Conservation (phyloP, 2,329 filamentous ascomycete species). For the Rutstroemia sp. region DNA sequence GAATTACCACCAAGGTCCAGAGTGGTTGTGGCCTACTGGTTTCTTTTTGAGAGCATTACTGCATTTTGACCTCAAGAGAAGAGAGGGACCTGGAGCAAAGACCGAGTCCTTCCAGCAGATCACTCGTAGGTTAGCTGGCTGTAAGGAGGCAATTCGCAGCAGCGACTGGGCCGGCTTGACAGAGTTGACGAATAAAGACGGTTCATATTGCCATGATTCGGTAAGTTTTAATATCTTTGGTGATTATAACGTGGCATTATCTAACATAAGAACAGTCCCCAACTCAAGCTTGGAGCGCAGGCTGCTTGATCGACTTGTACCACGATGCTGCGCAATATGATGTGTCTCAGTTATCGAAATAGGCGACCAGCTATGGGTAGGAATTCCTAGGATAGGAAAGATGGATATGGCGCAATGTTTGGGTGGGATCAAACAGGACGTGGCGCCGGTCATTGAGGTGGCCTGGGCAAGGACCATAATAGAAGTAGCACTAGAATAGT, state of each 20-base stretch:
- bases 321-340: conserved; percentile 64
- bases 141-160: conserved; percentile 74
- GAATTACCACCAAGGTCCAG: conserved; percentile 97
- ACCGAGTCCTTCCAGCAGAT: conserved; percentile 94
- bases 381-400: neutral
- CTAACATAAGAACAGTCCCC: conserved; percentile 55
- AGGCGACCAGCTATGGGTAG: neutral
- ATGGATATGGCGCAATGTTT: neutral
- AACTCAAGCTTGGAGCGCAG: conserved; percentile 93
- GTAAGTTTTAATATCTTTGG: conserved; percentile 45
- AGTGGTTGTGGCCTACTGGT: conserved; percentile 96
- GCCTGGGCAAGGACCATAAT: too few species aligned
- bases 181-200: conserved; percentile 87
- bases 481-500: too few species aligned
- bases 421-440: too few species aligned
- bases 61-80: conserved; percentile 76
- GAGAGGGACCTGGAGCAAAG: conserved; percentile 57
- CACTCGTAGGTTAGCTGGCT: conserved; percentile 71
- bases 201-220: conserved; percentile 78
- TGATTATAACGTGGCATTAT: conserved; percentile 10
- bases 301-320: conserved; percentile 91
- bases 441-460: too few species aligned
- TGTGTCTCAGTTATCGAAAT: conserved; percentile 15
- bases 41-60: conserved; percentile 90
- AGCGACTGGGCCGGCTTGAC: conserved; percentile 86